Conservation (phyloP, 441 rosid species). For the Jatropha multifida region DNA sequence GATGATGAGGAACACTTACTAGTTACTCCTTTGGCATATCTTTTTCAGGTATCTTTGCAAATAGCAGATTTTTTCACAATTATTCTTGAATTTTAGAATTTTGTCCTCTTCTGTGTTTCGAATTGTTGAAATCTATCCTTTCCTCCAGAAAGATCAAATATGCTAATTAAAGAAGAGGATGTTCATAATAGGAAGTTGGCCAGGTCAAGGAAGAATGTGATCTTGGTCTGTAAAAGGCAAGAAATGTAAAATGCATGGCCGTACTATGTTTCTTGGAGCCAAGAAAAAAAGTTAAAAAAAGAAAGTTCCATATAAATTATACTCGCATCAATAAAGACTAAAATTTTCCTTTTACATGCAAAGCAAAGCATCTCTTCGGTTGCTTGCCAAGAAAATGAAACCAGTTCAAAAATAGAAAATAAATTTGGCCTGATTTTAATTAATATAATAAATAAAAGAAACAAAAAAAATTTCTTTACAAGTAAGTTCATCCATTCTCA, state of each 20-base stretch:
- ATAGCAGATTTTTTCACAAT: too few species aligned
- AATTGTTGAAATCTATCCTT: too few species aligned
- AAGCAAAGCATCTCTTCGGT: not conserved
- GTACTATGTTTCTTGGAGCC: not conserved
- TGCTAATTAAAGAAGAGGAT: not conserved
- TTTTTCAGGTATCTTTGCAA: not conserved
- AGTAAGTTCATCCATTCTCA: too few species aligned
- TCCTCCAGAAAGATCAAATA: not conserved
- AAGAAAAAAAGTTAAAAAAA: too few species aligned
- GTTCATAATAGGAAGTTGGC: not conserved
- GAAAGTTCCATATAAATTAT: not conserved
- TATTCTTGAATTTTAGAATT: too few species aligned
- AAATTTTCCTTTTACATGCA: not conserved
- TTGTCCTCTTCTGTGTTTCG: too few species aligned
- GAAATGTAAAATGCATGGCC: not conserved
- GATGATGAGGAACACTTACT: not conserved
- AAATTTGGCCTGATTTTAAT: too few species aligned
- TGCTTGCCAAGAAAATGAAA: conserved; percentile 2
- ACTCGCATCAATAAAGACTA: not conserved
- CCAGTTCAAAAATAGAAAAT: not conserved
- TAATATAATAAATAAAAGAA: too few species aligned
- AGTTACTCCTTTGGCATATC: not conserved
- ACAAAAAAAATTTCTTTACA: too few species aligned
- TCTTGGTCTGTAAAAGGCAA: not conserved
- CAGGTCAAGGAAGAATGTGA: not conserved